Base-by-base conservation (phyloP, 1,284 basidiomycete genomes). In the Malassezia yamatoensis region DNA sequence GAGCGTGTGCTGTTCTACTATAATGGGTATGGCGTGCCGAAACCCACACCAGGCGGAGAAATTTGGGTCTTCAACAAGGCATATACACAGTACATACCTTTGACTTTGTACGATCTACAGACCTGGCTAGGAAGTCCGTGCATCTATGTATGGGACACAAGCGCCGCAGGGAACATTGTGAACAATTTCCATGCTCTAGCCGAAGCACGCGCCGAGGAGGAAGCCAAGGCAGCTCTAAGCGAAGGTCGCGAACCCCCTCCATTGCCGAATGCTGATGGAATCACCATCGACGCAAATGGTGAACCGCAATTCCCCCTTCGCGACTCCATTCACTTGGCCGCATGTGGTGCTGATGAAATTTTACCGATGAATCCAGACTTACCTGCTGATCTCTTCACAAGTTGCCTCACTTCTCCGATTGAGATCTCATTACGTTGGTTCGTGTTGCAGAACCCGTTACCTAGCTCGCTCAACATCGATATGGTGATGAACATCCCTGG, bases 131-230 rank as follows among this genome's bases (percentile, higher is more conserved):
- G 76, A 5, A 89, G 89, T 2, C 93, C 94, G 1, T 91, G 88
- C 51, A 90, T 98, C 53, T 98, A 93, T 72, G 89, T 98, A 51
- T 98, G 93, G 93, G 93, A 98, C 73, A 96, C 93, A 72, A 94
- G 90, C 12, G 87, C 89, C 8, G 91, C 94, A 0, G 93, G 93
- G 0, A 85, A 96, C 74, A 84, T 98, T 46, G 80, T 98, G 43
- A 82, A 83, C 61, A 96, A 94, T 76, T 96, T 94, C 76, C 87
- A 87, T 72, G 82, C 82, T 59, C 87, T 90, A 63, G 89, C 89
- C 1, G 83, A 88, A 67, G 81, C 85, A 47, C 83, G 88, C 32
- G 91, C 96, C 68, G 82, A 84, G 45, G 90, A 96, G 54, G 78
- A 83, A 15, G 58, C 60, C 32, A 49, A 68, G 66, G 44, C 62